Conservation (phyloP, 768 basidiomycete species). For the Termitomyces sp. region DNA sequence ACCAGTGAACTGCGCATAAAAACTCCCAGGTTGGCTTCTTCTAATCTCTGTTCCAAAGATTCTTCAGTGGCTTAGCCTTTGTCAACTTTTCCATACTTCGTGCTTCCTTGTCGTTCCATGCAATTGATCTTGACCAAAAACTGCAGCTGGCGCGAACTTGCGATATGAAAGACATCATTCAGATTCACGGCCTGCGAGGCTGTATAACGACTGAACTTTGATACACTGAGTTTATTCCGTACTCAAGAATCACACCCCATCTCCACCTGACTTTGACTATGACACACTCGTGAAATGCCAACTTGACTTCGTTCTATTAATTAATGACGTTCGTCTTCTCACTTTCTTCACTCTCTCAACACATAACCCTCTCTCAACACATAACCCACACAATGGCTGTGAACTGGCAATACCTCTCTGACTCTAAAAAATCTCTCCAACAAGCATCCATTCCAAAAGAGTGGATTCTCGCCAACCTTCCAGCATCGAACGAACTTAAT, state of each 20-base stretch:
- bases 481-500: slow-evolving; percentile 41
- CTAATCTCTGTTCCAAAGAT: neutral
- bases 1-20: neutral
- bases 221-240: neutral
- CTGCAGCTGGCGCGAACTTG: too few relatives aligned
- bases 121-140: neutral
- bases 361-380: neutral
- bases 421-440: slow-evolving; percentile 51
- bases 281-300: neutral
- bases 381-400: slow-evolving; percentile 16
- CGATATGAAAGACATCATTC: neutral
- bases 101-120: neutral
- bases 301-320: neutral
- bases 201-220: neutral
- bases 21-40: neutral
- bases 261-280: neutral
- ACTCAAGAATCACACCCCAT: neutral
- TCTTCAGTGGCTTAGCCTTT: too few relatives aligned
- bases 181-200: neutral
- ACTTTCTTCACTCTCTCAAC: too few relatives aligned
- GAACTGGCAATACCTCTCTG: slow-evolving; percentile 47
- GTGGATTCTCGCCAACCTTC: slow-evolving; percentile 49
- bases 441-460: slow-evolving; percentile 52
- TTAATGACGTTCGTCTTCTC: neutral
- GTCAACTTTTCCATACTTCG: neutral